Conservation (phyloP, 495 filamentous ascomycete species). For the Neurospora terricola region DNA sequence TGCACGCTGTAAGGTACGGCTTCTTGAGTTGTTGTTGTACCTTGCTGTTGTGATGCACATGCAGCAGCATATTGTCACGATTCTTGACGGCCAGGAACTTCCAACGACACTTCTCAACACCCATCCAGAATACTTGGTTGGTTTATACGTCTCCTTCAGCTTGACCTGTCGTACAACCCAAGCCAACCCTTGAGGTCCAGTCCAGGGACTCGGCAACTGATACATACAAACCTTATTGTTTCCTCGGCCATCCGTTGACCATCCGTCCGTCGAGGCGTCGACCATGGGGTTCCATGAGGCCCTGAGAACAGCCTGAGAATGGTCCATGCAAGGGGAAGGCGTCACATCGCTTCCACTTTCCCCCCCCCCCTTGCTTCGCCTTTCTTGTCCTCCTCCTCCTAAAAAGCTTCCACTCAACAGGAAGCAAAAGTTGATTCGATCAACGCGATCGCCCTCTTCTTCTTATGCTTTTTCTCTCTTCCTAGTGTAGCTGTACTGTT, state of each 20-base stretch:
- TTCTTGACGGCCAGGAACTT: not conserved
- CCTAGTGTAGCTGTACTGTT: too few relatives aligned
- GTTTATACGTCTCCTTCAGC: not conserved
- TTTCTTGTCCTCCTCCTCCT: not conserved
- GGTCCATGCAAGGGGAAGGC: not conserved
- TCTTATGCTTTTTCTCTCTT: not conserved
- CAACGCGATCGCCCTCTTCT: not conserved
- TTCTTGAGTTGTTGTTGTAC: not conserved
- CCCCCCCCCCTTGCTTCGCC: not conserved
- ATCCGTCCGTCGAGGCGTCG: too few relatives aligned
- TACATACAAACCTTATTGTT: not conserved
- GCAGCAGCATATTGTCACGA: not conserved
- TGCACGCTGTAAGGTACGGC: not conserved
- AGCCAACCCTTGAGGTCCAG: not conserved
- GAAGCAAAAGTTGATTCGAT: not conserved
- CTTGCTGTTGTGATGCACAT: not conserved
- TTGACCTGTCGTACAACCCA: not conserved
- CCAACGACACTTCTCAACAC: not conserved
- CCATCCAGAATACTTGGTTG: not conserved
- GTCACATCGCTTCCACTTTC: not conserved
- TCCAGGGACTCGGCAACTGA: not conserved
- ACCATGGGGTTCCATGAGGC: not conserved
- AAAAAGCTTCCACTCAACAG: not conserved
- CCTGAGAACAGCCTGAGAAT: not conserved
- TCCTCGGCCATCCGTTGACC: not conserved